These are phyloP conservation scores for Melampsora abietis-canadensis DNA, from an alignment of 1,284 basidiomycete species.

Conservation along the genomic window DNA sequence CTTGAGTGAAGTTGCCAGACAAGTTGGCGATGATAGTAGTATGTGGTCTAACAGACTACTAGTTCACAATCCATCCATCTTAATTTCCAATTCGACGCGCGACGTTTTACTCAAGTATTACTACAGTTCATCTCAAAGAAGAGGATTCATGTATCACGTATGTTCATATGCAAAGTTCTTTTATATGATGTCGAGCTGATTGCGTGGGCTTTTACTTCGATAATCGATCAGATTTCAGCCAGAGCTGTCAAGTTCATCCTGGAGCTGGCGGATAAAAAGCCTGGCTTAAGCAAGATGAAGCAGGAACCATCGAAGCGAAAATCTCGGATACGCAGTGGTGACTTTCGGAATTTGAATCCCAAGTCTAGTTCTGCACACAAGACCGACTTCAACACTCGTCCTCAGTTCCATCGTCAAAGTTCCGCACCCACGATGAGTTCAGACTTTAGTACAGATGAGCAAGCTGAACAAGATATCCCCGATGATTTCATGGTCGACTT, in stretches of 20 bases:
- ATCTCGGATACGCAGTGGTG: conserved; percentile 36
- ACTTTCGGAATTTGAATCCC: conserved; percentile 24
- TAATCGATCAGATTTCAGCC: conserved; percentile 22
- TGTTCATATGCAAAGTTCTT: not conserved
- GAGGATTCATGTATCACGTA: conserved; percentile 76
- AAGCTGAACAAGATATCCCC: conserved; percentile 52
- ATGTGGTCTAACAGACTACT: conserved; percentile 84
- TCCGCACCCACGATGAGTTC: conserved; percentile 27
- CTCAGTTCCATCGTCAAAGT: conserved; percentile 14
- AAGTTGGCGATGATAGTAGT: conserved; percentile 41
- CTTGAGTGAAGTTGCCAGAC: conserved; percentile 38
- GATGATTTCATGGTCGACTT: conserved; percentile 57
- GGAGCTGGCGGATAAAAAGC: conserved; percentile 32
- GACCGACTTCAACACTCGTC: conserved; percentile 8
- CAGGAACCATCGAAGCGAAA: conserved; percentile 25
- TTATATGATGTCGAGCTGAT: not conserved
- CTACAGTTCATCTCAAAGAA: conserved; percentile 70
- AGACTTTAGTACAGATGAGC: conserved; percentile 42
- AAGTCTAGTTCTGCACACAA: not conserved
- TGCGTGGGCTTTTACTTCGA: not conserved
- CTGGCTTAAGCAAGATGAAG: conserved; percentile 14
- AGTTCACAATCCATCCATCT: conserved; percentile 79
- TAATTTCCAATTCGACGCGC: conserved; percentile 73
- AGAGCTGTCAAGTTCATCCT: conserved; percentile 61
- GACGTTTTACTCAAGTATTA: conserved; percentile 87